Base-by-base conservation (phyloP, 148 eudicot species). In the Beta vulgaris region DNA sequence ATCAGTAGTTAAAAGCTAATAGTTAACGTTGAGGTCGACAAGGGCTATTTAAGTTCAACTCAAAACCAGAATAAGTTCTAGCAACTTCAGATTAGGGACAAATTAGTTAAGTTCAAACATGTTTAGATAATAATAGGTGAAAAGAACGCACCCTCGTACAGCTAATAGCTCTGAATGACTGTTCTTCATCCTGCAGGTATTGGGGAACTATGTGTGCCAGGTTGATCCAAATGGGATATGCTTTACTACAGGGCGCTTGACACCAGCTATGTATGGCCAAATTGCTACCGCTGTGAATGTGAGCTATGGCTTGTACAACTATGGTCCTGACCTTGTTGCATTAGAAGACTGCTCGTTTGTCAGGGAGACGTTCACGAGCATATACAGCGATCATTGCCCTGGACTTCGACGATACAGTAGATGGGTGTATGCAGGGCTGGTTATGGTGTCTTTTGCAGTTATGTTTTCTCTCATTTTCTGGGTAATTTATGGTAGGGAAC, bases 401-500 rank as follows among this genome's bases (percentile, higher is more conserved):
- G 91, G 92, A 6, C 89, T 94, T 59, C 78, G 74, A 8, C 80
- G 49, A 36, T 84, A 90, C 80, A 90, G 96, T 65, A 60, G 72
- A 78, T 89, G 93, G 93, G 78, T 92, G 43, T 94, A 90, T 73
- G 46, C 79, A 0, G 98, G 98, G 19, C 79, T 94, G 71, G 79
- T 90, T 73, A 73, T 89, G 86, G 97, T 90, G 42, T 88, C 93
- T 21, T 74, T 49, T 54, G 83, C 97, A 42, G 97, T 90, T 8
- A 84, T 90, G 92, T 57, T 92, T 7, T 94, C 97, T 15, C 87
- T 94, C 25, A 63, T 87, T 48, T 91, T 89, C 76, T 94, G 97
- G 97, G 88, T 94, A 16, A 74, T 94, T 4, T 94, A 87, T 61
- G 96, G 96, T 11, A 75, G 97, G 76, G 98, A 92, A 79, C 87